Evolutionary conservation across 1,284 basidiomycete species (phyloP).

Genomic region (Uromyces viciae-fabae): DNA sequence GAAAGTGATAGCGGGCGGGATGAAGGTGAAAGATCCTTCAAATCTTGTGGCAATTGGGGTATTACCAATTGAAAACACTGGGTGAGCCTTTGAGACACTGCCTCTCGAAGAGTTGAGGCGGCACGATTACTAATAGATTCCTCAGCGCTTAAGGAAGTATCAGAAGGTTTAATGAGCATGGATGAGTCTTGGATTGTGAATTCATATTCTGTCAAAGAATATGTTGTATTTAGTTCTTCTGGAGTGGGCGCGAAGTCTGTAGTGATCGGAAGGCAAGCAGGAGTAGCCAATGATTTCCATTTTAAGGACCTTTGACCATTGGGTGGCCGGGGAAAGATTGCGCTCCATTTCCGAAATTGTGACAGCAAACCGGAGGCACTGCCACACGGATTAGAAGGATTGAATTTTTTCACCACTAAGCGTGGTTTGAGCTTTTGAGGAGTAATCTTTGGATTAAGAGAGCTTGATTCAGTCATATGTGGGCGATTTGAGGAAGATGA

Average conservation of each 20-base stretch:
- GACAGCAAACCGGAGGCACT: constrained; percentile 52
- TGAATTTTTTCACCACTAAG: constrained; percentile 64
- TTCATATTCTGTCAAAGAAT: constrained; percentile 66
- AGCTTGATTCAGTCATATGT: constrained; percentile 34
- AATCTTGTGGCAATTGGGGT: constrained; percentile 45
- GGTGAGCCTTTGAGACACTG: constrained; percentile 83
- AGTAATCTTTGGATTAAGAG: constrained; percentile 12
- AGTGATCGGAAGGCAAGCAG: constrained; percentile 77
- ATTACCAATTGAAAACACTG: constrained; percentile 95
- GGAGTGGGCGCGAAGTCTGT: constrained; percentile 80
- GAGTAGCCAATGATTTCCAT: constrained; percentile 52
- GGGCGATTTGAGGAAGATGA: constrained; percentile 41
- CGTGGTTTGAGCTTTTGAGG: constrained; percentile 10
- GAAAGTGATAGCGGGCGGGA: constrained; percentile 40
- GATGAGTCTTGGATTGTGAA: constrained; percentile 54
- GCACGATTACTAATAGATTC: constrained; percentile 65
- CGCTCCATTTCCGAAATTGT: constrained; percentile 80
- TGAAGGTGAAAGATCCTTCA: constrained; percentile 43
- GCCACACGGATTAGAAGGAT: constrained; percentile 60
- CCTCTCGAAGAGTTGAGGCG: constrained; percentile 59
- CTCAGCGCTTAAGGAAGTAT: constrained; percentile 54
- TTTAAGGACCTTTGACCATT: constrained; percentile 50
- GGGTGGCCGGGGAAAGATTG: constrained; percentile 71
- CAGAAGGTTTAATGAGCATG: constrained; percentile 52
- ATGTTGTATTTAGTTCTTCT: constrained; percentile 71